Evolutionary conservation across 2,329 filamentous ascomycete species (phyloP).

Genomic region (Penicillium polonicum): DNA sequence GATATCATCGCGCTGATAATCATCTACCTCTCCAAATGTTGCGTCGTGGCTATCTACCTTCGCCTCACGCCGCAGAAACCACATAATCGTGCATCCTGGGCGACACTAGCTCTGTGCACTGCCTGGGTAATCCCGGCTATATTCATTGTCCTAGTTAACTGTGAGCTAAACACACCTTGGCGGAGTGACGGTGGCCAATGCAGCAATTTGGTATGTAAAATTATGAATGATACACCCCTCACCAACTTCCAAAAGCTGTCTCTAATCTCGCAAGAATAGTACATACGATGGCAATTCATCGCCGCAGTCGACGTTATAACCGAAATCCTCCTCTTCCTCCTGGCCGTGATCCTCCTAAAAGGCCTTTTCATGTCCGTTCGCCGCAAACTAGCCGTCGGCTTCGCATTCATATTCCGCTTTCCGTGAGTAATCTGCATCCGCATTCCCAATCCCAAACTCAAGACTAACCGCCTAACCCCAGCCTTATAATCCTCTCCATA

Average conservation of each 20-base stretch:
- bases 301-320: constrained; percentile 37
- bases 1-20: constrained; percentile 47
- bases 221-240: neutral
- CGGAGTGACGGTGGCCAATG: constrained; percentile 26
- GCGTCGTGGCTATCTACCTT: constrained; percentile 45
- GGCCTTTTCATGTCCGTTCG: constrained; percentile 35
- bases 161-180: constrained; percentile 43
- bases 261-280: constrained; percentile 16
- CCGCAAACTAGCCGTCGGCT: constrained; percentile 34
- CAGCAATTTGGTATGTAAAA: constrained; percentile 23
- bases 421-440: constrained; percentile 30
- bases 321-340: constrained; percentile 33
- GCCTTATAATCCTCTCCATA: constrained; percentile 38
- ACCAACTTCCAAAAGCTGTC: neutral
- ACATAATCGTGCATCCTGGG: constrained; percentile 40
- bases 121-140: constrained; percentile 42
- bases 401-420: constrained; percentile 38
- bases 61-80: constrained; percentile 46
- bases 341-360: constrained; percentile 32
- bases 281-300: constrained; percentile 37
- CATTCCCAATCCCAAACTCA: neutral
- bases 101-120: constrained; percentile 38
- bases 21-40: constrained; percentile 41
- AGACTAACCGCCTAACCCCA: constrained; percentile 16
- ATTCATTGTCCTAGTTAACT: constrained; percentile 44